These are phyloP conservation scores for Aspergillus unguis DNA, from an alignment of 2,329 filamentous ascomycete genomes.

Conservation along the genomic window DNA sequence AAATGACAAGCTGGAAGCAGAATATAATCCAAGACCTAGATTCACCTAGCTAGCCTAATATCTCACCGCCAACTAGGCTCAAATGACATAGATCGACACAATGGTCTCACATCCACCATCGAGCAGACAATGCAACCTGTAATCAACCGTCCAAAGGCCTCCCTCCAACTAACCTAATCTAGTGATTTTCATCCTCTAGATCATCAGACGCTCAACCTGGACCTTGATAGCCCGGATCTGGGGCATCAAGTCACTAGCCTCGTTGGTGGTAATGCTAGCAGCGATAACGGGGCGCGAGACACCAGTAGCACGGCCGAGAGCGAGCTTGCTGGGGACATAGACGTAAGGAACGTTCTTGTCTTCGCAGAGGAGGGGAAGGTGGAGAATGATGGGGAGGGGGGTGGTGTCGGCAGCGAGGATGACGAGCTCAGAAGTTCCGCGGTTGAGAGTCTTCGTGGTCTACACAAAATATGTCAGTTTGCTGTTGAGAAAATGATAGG, in stretches of 20 bases:
- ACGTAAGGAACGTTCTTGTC: conserved; percentile 70
- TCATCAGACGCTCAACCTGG: conserved; percentile 93
- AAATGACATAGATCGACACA: too few species aligned
- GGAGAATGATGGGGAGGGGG: conserved; percentile 82
- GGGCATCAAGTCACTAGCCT: conserved; percentile 78
- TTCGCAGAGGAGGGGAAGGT: conserved; percentile 84
- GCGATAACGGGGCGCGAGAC: conserved; percentile 85
- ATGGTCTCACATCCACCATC: too few species aligned
- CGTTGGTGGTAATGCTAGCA: conserved; percentile 85
- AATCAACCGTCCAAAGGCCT: too few species aligned
- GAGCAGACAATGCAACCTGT: too few species aligned
- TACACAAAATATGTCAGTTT: conserved; percentile 17
- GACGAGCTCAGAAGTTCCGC: conserved; percentile 85
- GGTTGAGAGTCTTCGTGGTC: conserved; percentile 82
- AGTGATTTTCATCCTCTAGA: too few species aligned
- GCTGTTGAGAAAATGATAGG: background rate
- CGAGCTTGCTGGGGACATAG: conserved; percentile 73
- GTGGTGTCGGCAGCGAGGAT: conserved; percentile 85
- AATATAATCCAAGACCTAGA: too few species aligned
- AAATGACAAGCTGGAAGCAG: too few species aligned
- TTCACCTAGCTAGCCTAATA: too few species aligned
- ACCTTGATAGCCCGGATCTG: conserved; percentile 89
- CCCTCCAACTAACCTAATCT: too few species aligned
- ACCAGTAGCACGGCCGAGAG: conserved; percentile 84
- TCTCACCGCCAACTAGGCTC: too few species aligned